Evolutionary conservation across 2,329 filamentous ascomycete species (phyloP).

Genomic region (Fusarium tuaranense): DNA sequence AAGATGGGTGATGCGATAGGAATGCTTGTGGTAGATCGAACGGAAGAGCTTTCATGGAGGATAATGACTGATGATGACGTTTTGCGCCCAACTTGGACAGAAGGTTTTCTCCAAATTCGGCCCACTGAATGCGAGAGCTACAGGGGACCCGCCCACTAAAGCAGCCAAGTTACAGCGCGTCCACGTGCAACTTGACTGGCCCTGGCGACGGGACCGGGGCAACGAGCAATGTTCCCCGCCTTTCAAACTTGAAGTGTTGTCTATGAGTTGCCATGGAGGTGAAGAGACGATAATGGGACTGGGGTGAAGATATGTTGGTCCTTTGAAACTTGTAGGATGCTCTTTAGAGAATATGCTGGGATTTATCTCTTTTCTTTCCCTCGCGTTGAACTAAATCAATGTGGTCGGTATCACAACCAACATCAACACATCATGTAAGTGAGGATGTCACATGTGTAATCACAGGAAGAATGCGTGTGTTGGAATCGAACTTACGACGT

Average conservation of each 20-base stretch:
- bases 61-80: constrained; percentile 40
- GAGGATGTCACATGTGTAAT: not conserved
- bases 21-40: constrained; percentile 20
- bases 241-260: not conserved
- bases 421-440: not conserved
- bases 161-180: not conserved
- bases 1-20: constrained; percentile 22
- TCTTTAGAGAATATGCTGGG: not conserved
- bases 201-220: not conserved
- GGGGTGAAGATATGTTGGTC: not conserved
- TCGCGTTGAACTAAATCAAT: not conserved
- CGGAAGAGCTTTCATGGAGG: constrained; percentile 35
- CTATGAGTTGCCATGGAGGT: not conserved
- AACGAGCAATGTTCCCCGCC: not conserved
- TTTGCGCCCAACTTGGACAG: constrained; percentile 15
- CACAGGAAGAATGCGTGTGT: too few species aligned
- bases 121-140: constrained; percentile 5
- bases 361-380: not conserved
- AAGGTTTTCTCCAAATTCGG: constrained; percentile 35
- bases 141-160: constrained; percentile 29
- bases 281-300: not conserved
- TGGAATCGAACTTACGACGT: too few species aligned
- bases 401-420: not conserved
- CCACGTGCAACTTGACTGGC: constrained; percentile 4
- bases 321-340: not conserved